Evolutionary conservation across 495 filamentous ascomycete genomes (phyloP).

Genomic region (Elaphomyces granulatus): DNA sequence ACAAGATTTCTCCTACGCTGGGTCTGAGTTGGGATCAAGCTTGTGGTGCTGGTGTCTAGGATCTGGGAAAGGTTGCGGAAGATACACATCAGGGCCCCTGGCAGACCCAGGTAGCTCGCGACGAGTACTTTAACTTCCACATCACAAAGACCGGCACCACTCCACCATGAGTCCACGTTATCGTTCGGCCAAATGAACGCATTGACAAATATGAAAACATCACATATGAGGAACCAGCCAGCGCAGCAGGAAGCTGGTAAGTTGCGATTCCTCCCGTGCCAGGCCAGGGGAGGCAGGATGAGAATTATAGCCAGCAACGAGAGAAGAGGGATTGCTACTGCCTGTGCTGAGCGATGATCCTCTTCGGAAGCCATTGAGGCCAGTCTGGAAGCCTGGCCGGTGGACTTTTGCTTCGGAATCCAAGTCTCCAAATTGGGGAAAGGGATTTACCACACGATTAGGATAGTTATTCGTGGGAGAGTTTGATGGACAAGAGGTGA

Average conservation of each 20-base stretch:
- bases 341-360: constrained; percentile 15
- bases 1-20: constrained; percentile 39
- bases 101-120: constrained; percentile 45
- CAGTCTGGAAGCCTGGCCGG: too few species aligned
- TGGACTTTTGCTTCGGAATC: too few species aligned
- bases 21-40: constrained; percentile 34
- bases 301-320: constrained; percentile 42
- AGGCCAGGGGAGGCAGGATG: constrained; percentile 27
- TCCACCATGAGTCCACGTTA: constrained; percentile 51
- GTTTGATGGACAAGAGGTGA: too few species aligned
- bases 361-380: constrained; percentile 2
- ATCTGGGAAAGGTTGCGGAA: constrained; percentile 58
- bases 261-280: constrained; percentile 32
- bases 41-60: constrained; percentile 49
- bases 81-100: constrained; percentile 49
- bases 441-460: too few species aligned
- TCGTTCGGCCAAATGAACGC: constrained; percentile 69
- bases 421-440: too few species aligned
- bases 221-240: constrained; percentile 46
- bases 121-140: constrained; percentile 58
- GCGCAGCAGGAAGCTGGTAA: constrained; percentile 43
- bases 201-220: constrained; percentile 59
- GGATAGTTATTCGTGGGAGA: too few species aligned
- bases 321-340: constrained; percentile 33
- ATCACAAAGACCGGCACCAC: constrained; percentile 69